These are phyloP conservation scores for Stromatinia cepivora DNA, from an alignment of 2,329 filamentous ascomycete genomes.

Conservation along the genomic window DNA sequence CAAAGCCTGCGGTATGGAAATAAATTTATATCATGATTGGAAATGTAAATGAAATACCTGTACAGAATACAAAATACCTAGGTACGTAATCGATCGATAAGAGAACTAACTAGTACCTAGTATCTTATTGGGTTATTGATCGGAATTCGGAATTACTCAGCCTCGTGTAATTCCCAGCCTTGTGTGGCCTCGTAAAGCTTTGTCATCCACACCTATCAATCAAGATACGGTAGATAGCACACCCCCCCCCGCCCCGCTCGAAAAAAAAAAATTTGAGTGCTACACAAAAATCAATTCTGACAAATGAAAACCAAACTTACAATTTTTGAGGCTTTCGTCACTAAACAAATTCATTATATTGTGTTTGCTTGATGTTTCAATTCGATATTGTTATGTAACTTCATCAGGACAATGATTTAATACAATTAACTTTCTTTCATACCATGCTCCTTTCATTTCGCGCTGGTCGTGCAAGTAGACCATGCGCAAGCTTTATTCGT, in stretches of 20 bases:
- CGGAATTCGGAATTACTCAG: neutral
- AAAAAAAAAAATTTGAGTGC: neutral
- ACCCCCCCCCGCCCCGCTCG: too few relatives aligned
- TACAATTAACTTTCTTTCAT: conserved; percentile 1
- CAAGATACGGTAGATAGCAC: too few relatives aligned
- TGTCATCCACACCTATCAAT: too few relatives aligned
- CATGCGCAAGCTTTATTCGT: conserved; percentile 50
- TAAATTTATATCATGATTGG: too few relatives aligned
- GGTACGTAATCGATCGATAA: too few relatives aligned
- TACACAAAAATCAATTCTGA: too few relatives aligned
- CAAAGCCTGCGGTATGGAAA: too few relatives aligned
- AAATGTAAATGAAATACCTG: too few relatives aligned
- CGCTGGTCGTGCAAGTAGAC: conserved; percentile 36
- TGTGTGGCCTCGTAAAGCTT: neutral
- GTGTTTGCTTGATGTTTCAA: neutral
- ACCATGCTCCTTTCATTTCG: conserved; percentile 40
- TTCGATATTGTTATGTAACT: conserved; percentile 6
- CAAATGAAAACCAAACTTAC: too few relatives aligned
- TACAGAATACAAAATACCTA: too few relatives aligned
- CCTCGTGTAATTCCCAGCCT: neutral
- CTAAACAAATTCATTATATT: neutral
- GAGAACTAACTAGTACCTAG: too few relatives aligned
- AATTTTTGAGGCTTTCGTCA: neutral
- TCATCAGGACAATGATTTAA: conserved; percentile 32
- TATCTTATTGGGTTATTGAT: too few relatives aligned